Conservation (phyloP, 179 eudicot species). For the Corrigiola litoralis region DNA sequence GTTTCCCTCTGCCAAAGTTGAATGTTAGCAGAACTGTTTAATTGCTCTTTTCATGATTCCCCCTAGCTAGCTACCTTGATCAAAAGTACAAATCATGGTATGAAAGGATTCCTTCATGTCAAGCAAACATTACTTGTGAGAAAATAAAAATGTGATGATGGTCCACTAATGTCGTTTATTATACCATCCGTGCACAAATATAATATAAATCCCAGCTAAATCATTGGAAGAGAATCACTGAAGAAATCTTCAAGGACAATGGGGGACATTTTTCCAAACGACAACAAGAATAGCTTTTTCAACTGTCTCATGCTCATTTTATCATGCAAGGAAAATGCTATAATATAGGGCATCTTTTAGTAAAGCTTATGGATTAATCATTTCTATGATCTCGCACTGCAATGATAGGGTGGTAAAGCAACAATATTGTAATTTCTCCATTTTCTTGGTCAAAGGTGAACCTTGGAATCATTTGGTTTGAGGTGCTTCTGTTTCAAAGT, state of each 20-base stretch:
- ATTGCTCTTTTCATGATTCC: conserved; percentile 6
- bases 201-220: background rate
- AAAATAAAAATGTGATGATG: background rate
- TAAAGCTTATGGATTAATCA: background rate
- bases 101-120: background rate
- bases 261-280: background rate
- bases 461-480: conserved; percentile 12
- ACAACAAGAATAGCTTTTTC: conserved; percentile 1
- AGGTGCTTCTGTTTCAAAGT: conserved; percentile 10
- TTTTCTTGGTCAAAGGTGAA: conserved; percentile 14
- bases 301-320: background rate
- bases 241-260: conserved; percentile 2
- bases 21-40: too few species aligned
- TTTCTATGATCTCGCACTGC: background rate
- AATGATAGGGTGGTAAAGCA: conserved; percentile 7
- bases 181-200: conserved; percentile 15
- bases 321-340: background rate
- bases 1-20: background rate
- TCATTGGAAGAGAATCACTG: conserved; percentile 10
- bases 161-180: conserved; percentile 7
- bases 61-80: conserved; percentile 2
- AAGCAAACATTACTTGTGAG: background rate
- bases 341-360: background rate
- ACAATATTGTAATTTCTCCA: background rate
- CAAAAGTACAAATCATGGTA: background rate